Percentiles rank a stretch among this genome's conserved stretches.
phyloP scores from a whole-genome alignment of 2,329 filamentous ascomycete genomes.

The Verticillium alfalfae region DNA sequence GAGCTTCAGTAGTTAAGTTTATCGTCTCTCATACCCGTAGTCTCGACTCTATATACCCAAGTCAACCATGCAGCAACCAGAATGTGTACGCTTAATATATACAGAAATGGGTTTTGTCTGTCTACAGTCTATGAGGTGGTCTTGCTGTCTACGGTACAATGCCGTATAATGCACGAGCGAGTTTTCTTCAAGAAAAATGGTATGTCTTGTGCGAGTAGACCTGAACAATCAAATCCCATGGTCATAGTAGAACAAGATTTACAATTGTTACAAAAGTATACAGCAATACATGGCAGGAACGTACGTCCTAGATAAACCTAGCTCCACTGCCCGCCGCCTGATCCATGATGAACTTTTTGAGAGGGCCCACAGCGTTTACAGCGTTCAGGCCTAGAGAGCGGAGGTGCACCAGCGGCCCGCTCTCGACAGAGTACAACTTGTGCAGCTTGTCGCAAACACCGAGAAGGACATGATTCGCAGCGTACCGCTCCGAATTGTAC shows the following conservation, averaged over 20 bases:
- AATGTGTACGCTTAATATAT: too few species aligned
- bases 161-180: too few species aligned
- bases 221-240: too few species aligned
- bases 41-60: too few species aligned
- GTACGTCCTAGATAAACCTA: slow-evolving; percentile 29
- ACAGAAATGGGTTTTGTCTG: too few species aligned
- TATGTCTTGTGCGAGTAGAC: too few species aligned
- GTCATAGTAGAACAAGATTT: background rate
- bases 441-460: slow-evolving; percentile 86
- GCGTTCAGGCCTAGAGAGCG: slow-evolving; percentile 71
- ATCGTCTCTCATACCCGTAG: too few species aligned
- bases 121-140: too few species aligned
- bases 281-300: background rate
- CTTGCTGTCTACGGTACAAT: too few species aligned
- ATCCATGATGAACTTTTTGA: slow-evolving; percentile 86
- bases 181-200: too few species aligned
- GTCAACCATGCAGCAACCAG: too few species aligned
- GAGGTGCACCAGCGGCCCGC: slow-evolving; percentile 73
- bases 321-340: slow-evolving; percentile 53
- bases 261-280: slow-evolving; percentile 3
- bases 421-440: slow-evolving; percentile 79
- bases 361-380: slow-evolving; percentile 66
- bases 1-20: too few species aligned
- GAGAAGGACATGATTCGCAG: slow-evolving; percentile 72
- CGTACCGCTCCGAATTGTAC: slow-evolving; percentile 78